Evolutionary conservation across 345 rosid genomes (phyloP).

Genomic region (Psidium guajava): DNA sequence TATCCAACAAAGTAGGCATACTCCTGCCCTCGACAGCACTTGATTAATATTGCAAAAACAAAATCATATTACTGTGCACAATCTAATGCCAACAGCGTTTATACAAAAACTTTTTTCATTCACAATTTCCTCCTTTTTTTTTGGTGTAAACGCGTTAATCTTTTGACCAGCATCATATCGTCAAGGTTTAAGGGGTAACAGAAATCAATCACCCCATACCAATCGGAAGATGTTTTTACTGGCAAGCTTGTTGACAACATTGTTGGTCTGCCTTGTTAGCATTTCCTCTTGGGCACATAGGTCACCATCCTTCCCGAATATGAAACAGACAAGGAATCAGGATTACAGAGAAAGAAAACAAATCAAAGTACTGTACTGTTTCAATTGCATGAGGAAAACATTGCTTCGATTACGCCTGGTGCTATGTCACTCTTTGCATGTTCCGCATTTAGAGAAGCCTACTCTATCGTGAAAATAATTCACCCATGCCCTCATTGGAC

Average conservation of each 20-base stretch:
- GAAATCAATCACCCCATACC: conserved; percentile 38
- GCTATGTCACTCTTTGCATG: not conserved
- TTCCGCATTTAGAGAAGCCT: not conserved
- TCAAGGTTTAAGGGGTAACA: not conserved
- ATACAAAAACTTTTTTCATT: not conserved
- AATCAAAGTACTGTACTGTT: not conserved
- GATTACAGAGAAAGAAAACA: not conserved
- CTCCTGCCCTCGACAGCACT: not conserved
- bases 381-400: not conserved
- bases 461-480: not conserved
- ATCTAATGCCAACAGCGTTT: not conserved
- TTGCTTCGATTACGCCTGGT: not conserved
- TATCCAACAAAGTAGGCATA: not conserved
- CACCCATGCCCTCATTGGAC: not conserved
- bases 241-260: conserved; percentile 30
- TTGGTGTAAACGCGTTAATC: not conserved
- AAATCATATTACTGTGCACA: not conserved
- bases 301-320: conserved; percentile 42
- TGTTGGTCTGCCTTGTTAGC: conserved; percentile 57
- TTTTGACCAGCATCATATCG: not conserved
- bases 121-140: not conserved
- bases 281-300: conserved; percentile 47
- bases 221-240: conserved; percentile 50
- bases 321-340: not conserved
- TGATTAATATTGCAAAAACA: not conserved